Evolutionary conservation across 2,329 filamentous ascomycete genomes (phyloP).

Genomic region (Pseudogymnoascus sp.): DNA sequence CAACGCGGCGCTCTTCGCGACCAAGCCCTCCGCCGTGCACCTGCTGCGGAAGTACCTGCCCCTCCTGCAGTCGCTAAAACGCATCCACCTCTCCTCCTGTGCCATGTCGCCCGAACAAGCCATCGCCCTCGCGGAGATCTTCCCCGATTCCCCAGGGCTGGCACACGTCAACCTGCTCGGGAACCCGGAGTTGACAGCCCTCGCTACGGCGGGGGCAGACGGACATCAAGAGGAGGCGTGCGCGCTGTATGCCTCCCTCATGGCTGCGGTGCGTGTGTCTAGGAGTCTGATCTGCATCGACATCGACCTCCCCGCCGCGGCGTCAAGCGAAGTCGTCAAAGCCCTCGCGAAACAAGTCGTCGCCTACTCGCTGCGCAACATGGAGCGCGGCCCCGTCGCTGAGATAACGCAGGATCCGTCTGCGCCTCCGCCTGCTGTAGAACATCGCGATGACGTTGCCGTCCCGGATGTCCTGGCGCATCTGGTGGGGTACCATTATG

Average conservation of each 20-base stretch:
- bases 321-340: conserved; percentile 84
- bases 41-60: conserved; percentile 73
- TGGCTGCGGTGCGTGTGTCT: conserved; percentile 79
- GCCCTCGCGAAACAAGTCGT: conserved; percentile 91
- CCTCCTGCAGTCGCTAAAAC: conserved; percentile 66
- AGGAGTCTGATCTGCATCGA: conserved; percentile 80
- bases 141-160: conserved; percentile 73
- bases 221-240: conserved; percentile 85
- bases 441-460: conserved; percentile 44
- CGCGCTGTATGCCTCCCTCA: conserved; percentile 82
- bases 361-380: conserved; percentile 85
- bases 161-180: conserved; percentile 83
- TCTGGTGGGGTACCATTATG: conserved; percentile 59
- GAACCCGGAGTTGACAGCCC: conserved; percentile 62
- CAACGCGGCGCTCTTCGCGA: conserved; percentile 71
- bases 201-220: conserved; percentile 70
- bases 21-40: conserved; percentile 63
- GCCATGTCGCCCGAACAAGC: conserved; percentile 78
- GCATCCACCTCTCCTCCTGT: conserved; percentile 80
- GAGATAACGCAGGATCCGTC: conserved; percentile 59
- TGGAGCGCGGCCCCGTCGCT: conserved; percentile 69
- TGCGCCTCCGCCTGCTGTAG: conserved; percentile 44
- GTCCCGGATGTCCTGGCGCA: conserved; percentile 80
- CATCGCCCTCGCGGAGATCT: conserved; percentile 81
- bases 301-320: conserved; percentile 74